Percentiles rank a stretch among this genome's conserved stretches.
Conservation (phyloP, 805 yeast genomes). For the Ogataea paraovalis region DNA sequence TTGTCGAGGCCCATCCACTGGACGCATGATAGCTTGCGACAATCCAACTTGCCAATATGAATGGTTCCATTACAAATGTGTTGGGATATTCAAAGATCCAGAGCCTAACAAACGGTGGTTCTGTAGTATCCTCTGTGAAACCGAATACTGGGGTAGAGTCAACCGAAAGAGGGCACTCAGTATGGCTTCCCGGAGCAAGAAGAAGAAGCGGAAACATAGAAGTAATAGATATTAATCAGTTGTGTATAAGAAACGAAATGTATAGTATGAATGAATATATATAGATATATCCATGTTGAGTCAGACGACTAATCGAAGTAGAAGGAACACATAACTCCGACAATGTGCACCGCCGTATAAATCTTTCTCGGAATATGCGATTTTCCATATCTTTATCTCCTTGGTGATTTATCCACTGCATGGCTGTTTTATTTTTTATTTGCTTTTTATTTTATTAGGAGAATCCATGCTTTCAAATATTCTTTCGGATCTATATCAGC, state of each 20-base stretch:
- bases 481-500: no score
- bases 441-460: no score
- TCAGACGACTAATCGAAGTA: background rate
- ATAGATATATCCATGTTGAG: background rate
- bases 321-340: background rate
- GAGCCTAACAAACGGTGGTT: slow-evolving; percentile 74
- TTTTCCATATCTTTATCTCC: no score
- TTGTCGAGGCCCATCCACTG: slow-evolving; percentile 55
- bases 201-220: slow-evolving; percentile 7
- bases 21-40: slow-evolving; percentile 96
- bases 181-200: slow-evolving; percentile 7
- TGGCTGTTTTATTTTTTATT: no score
- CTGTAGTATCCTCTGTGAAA: slow-evolving; percentile 69
- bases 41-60: slow-evolving; percentile 82
- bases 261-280: background rate
- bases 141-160: slow-evolving; percentile 10
- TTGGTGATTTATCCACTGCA: no score
- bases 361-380: no score
- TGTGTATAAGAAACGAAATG: no score
- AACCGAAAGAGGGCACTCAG: slow-evolving; percentile 8
- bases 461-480: no score
- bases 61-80: slow-evolving; percentile 97
- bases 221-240: background rate
- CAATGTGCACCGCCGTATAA: background rate
- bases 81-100: slow-evolving; percentile 84